Conservation (phyloP, 169 alveolate genomes). For the Neospora caninum region DNA sequence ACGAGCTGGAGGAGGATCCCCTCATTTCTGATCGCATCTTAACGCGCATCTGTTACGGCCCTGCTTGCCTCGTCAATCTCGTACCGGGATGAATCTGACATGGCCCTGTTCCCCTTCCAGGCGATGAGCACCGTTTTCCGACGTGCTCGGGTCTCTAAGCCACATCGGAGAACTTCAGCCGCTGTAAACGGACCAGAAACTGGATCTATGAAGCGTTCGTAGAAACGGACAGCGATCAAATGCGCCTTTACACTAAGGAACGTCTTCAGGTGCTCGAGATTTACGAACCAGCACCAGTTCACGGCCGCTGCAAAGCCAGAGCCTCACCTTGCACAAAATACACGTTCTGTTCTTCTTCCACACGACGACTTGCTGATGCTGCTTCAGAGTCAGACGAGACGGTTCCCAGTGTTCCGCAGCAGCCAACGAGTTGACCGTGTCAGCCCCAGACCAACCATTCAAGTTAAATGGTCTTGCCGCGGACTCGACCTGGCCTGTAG, state of each 20-base stretch:
- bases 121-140: too few species aligned
- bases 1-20: too few species aligned
- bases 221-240: too few species aligned
- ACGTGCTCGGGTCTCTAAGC: too few species aligned
- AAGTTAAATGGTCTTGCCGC: neutral
- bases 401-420: slow-evolving; percentile 19
- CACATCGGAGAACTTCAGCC: too few species aligned
- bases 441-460: neutral
- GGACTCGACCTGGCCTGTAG: neutral
- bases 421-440: neutral
- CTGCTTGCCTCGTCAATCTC: too few species aligned
- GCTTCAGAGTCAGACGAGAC: neutral
- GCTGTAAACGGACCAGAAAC: too few species aligned
- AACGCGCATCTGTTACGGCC: neutral
- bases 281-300: too few species aligned
- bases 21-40: too few species aligned
- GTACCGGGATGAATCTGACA: neutral
- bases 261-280: too few species aligned
- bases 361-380: neutral
- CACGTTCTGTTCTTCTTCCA: slow-evolving; percentile 2
- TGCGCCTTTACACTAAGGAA: too few species aligned
- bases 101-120: neutral
- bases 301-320: neutral
- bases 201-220: too few species aligned
- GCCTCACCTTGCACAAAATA: neutral